Base-by-base conservation (phyloP, 108 stramenopile genomes). In the Discostella pseudostelligera region DNA sequence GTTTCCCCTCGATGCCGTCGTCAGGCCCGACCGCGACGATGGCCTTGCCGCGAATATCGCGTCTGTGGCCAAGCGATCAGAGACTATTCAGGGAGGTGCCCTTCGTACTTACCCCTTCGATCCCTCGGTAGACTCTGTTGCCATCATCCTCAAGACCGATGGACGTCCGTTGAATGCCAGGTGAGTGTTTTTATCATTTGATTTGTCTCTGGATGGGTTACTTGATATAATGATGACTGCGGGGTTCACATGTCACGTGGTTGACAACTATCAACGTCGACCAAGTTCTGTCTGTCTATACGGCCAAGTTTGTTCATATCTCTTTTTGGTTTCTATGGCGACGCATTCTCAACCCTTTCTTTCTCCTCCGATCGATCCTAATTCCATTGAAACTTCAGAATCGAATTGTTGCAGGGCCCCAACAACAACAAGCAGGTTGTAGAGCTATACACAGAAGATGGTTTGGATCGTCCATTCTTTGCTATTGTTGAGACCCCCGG, bases 361-460 rank as follows among this genome's bases (percentile, higher is more conserved):
- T n/a, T n/a, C n/a, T n/a, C n/a, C n/a, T n/a, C n/a, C n/a, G n/a
- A n/a, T n/a, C n/a, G n/a, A n/a, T n/a, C n/a, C n/a, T n/a, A n/a
- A n/a, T n/a, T n/a, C n/a, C n/a, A n/a, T n/a, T n/a, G n/a, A n/a
- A n/a, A n/a, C n/a, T n/a, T n/a, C n/a, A n/a, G 86, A 59, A 81
- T 92, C 53, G 90, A 88, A 62, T 66, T 92, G 55, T 81, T 87
- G 66, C 87, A 87, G 69, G 90, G 90, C 42, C 90, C 90, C 45
- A 92, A 92, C 76, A 88, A 92, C 72, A 88, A 82, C 87, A 92
- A 92, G 83, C 90, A 92, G 70, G 84, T 88, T 37, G 82, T 88
- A 61, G 87, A 88, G 73, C 59, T 92, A 26, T 92, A 87, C 84
- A 87, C 85, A 54, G 85, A 88, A 70, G 87, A 88, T 62, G 90